Evolutionary conservation across 495 filamentous ascomycete species (phyloP).

Genomic region (Alectoria sarmentosa): DNA sequence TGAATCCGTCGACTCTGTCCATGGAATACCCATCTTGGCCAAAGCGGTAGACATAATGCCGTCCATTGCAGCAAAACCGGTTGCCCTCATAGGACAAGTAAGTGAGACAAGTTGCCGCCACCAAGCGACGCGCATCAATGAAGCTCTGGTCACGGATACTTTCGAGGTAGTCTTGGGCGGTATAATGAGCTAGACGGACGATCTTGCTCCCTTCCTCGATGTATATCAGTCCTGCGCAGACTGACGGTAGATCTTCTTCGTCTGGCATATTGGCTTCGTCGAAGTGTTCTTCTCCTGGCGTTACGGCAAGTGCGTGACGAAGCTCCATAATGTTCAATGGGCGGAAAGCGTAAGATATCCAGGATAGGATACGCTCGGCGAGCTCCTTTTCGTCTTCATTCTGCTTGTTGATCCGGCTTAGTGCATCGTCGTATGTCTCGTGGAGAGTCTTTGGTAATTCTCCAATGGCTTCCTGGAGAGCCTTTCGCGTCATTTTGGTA

Average conservation of each 20-base stretch:
- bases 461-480: not conserved
- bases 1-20: not conserved
- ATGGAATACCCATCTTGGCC: not conserved
- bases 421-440: conserved; percentile 13
- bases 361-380: not conserved
- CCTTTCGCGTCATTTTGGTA: conserved; percentile 1
- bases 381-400: conserved; percentile 2
- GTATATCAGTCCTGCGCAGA: conserved; percentile 47
- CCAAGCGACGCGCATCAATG: not conserved
- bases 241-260: conserved; percentile 33
- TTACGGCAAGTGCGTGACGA: conserved; percentile 40
- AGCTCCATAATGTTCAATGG: conserved; percentile 9
- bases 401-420: conserved; percentile 7
- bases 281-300: conserved; percentile 25
- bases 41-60: not conserved
- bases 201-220: conserved; percentile 38
- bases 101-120: conserved; percentile 7
- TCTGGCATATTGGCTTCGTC: conserved; percentile 37
- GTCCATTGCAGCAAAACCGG: not conserved
- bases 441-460: conserved; percentile 2
- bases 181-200: conserved; percentile 48
- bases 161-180: conserved; percentile 44
- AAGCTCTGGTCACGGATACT: conserved; percentile 2
- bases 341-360: not conserved
- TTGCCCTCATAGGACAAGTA: not conserved